Evolutionary conservation across 2,329 filamentous ascomycete genomes (phyloP), one percentile per base, ranked within the genome.

Genomic region (Fusarium sp.): DNA sequence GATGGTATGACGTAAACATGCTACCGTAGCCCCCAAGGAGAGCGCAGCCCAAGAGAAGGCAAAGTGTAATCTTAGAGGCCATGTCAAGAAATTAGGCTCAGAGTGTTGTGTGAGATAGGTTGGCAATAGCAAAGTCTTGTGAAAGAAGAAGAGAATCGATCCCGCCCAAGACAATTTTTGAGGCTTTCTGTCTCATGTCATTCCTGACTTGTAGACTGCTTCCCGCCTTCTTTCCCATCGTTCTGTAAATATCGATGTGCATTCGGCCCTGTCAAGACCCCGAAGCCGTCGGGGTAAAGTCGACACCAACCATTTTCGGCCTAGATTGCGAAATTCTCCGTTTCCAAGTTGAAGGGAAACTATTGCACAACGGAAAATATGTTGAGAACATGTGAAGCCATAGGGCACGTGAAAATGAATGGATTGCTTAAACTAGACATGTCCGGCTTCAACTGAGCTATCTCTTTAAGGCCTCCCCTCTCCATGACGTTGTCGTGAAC

Each of bases 11-110:
- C 0, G 58, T 74, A 11, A 71, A 73, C 30, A 76, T 70, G 9
- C 74, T 75, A 3, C 67, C 64, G n/a, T 72, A 77, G 16, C 75
- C 74, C 48, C 75, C 75, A 4, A 76, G 20, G 11, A 76, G 63
- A 1, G 65, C 72, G 48, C 70, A 77, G 35, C 62, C 18, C 4
- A 77, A 25, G 6, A 76, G 63, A n/a, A 76, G 54, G 7, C 61
- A 48, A 10, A 72, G 6, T 10, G 66, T 56, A 11, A 32, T 37
- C 25, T 45, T 68, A 0, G 30, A 50, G 18, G 52, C 43, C 72
- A 74, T 72, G n/a, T 34, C 7, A 20, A 43, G 5, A 35, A 16
- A n/a, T 27, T 37, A 3, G 25, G 6, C 3, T 34, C 18, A 56
- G 32, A 32, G 50, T 23, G 30, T 30, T 32, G 9, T 56, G 11